Percentiles rank a stretch among this genome's conserved stretches.
Evolutionary conservation across 192 early-diverging fungal genomes (phyloP).

Genomic region (Mortierella claussenii): DNA sequence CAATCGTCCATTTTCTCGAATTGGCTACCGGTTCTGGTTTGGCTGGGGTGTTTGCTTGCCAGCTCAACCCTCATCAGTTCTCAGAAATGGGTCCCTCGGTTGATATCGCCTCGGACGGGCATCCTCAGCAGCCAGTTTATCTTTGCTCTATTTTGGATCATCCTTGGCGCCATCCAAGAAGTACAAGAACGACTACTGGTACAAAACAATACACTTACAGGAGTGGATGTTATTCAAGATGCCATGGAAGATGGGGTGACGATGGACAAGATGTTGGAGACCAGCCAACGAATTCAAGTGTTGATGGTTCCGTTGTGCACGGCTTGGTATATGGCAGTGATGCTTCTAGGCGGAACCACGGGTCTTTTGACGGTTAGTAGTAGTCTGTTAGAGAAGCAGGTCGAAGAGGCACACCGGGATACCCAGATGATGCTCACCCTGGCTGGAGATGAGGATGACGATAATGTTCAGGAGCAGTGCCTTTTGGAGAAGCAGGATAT

Average conservation of each 20-base stretch:
- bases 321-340: slow-evolving; percentile 18
- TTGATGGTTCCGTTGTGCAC: slow-evolving; percentile 15
- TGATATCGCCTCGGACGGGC: slow-evolving; percentile 14
- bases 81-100: slow-evolving; percentile 19
- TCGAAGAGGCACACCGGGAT: not conserved
- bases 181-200: slow-evolving; percentile 22
- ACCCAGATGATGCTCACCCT: not conserved
- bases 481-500: too few species aligned
- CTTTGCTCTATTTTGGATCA: slow-evolving; percentile 33
- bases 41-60: slow-evolving; percentile 2
- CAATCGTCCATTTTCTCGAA: slow-evolving; percentile 8
- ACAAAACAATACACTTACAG: not conserved
- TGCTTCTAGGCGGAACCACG: slow-evolving; percentile 22
- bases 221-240: not conserved
- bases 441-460: too few species aligned
- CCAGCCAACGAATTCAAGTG: not conserved
- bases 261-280: too few species aligned
- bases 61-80: slow-evolving; percentile 7
- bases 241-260: slow-evolving; percentile 11
- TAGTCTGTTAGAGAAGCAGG: slow-evolving; percentile 20
- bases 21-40: slow-evolving; percentile 21
- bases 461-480: too few species aligned
- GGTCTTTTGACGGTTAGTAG: slow-evolving; percentile 35
- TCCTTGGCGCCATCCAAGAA: slow-evolving; percentile 20
- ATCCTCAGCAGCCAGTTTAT: slow-evolving; percentile 29